Evolutionary conservation across 2,329 filamentous ascomycete species (phyloP), one percentile per base, ranked within the genome.

Genomic region (Ceratocystis diversiconidia): DNA sequence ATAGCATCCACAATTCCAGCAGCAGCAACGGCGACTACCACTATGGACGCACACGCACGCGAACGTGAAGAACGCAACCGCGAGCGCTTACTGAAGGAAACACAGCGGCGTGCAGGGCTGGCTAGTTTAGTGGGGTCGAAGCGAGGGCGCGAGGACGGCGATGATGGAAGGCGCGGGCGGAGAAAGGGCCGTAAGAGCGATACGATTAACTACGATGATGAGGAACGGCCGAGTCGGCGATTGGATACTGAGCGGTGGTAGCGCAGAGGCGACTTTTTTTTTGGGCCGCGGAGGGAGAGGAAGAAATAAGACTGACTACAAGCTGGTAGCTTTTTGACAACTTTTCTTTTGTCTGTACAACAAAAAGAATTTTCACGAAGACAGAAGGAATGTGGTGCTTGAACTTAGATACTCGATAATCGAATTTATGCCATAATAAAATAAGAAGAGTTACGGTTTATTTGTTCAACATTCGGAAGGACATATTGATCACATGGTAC

Each of bases 41-140:
- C 60, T 2, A 50, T 65, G 67, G 84, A 88, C 69, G 79, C 83
- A n/a, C 86, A 89, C 73, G 86, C 86, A 1, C 77, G 85, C 0
- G 87, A 90, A 73, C 83, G 87, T 25, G 86, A 88, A 72, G 82
- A 82, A 12, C 78, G 85, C 17, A 81, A 87, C 71, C 79, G 85
- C 59, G 85, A 88, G 73, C 79, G 87, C 30, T 76, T 88, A 63
- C 77, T 86, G 12, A 86, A 85, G 71, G 87, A 90, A 74, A 83
- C 84, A 48, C 84, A 89, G 73, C 80, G 83, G 44, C 82, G 86
- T 74, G 79, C 84, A 57, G 78, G 82, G 55, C 72, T 84, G 63
- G 73, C 77, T 1, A 76, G 79, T 63, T 71, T 80, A 36, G 74
- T 75, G 48, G 76, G 78, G 65, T 70, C 77, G 70, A 82, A 85